Conservation (phyloP, 805 yeast species). For the Hanseniaspora lachancei region DNA sequence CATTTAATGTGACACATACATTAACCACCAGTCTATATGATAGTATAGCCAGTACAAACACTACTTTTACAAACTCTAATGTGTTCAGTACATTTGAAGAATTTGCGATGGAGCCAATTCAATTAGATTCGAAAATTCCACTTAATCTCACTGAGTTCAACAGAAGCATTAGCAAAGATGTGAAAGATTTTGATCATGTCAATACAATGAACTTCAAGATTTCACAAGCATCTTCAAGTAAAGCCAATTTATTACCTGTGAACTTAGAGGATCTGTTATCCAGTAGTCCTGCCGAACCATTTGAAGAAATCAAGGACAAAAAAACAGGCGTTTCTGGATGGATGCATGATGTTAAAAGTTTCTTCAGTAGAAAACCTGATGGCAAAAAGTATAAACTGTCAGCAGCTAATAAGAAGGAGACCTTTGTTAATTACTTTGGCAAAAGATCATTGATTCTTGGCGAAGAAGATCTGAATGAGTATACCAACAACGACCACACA, state of each 20-base stretch:
- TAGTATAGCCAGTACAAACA: no score
- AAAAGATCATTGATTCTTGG: background rate
- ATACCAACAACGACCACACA: background rate
- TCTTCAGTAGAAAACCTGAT: background rate
- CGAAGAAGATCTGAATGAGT: background rate
- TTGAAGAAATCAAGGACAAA: background rate
- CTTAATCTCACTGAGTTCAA: background rate
- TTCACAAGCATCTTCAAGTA: background rate
- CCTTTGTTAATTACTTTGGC: background rate
- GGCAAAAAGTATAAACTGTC: background rate
- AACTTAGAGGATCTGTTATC: background rate
- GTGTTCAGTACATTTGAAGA: no score
- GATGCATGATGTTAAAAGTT: background rate
- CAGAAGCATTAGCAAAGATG: background rate
- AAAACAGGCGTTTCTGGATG: background rate
- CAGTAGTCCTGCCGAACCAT: background rate
- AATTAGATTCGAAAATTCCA: background rate
- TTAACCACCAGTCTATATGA: background rate
- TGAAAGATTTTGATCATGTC: background rate
- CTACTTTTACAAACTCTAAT: no score
- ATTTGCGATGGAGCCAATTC: background rate
- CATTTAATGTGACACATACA: background rate
- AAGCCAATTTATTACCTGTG: background rate
- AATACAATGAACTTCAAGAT: background rate
- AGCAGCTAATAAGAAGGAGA: background rate